phyloP scores from a whole-genome alignment of 352 stramenopile genomes.

The Pythium diclinum region DNA sequence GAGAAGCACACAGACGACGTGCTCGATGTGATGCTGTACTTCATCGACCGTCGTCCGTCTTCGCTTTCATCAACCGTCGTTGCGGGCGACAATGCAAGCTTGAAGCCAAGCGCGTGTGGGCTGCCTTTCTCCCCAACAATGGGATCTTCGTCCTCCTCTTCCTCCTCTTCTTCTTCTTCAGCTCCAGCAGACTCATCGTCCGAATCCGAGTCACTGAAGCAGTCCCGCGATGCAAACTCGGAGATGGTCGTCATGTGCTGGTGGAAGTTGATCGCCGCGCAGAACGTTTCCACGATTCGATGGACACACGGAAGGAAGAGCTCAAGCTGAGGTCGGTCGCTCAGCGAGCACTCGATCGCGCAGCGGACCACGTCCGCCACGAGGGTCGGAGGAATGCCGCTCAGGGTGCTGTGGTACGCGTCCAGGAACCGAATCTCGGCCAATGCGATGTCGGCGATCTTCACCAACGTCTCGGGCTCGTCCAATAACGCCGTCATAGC shows the following conservation, averaged over 20 bases:
- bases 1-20: constrained; percentile 31
- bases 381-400: constrained; percentile 45
- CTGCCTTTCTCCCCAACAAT: constrained; percentile 5
- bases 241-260: constrained; percentile 73
- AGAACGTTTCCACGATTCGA: constrained; percentile 52
- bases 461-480: constrained; percentile 39
- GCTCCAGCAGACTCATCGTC: constrained; percentile 52
- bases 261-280: constrained; percentile 72
- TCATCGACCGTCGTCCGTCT: constrained; percentile 19
- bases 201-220: constrained; percentile 75
- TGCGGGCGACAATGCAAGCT: not conserved
- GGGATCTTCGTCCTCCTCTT: constrained; percentile 23
- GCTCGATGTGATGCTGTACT: constrained; percentile 22
- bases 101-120: not conserved
- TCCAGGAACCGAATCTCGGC: constrained; percentile 68
- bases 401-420: constrained; percentile 41
- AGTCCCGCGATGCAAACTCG: constrained; percentile 65
- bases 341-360: constrained; percentile 49
- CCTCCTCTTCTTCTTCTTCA: constrained; percentile 31
- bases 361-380: constrained; percentile 58
- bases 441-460: constrained; percentile 52
- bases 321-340: constrained; percentile 39
- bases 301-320: constrained; percentile 50
- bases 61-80: constrained; percentile 20
- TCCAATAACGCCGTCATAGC: constrained; percentile 54